Evolutionary conservation across 805 yeast genomes (phyloP).

Genomic region (Wickerhamiella kazuoi): DNA sequence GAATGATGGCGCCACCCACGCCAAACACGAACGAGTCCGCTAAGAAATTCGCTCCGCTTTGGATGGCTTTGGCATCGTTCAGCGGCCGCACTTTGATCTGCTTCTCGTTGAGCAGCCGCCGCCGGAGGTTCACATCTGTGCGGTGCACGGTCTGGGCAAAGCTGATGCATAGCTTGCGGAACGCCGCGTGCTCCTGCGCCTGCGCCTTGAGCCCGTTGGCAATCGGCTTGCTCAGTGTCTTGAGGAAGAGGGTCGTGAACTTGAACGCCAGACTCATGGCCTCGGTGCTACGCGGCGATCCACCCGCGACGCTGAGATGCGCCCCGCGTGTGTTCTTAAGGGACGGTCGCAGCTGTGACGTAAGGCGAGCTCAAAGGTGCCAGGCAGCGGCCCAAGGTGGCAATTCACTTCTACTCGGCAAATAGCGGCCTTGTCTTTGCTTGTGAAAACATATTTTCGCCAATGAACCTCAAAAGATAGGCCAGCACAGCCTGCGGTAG

Average conservation of each 20-base stretch:
- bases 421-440: no score
- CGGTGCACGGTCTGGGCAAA: conserved; percentile 59
- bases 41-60: conserved; percentile 61
- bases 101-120: conserved; percentile 39
- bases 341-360: no score
- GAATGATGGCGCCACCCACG: conserved; percentile 60
- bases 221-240: conserved; percentile 67
- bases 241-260: conserved; percentile 47
- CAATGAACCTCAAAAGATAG: no score
- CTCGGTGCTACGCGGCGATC: no score
- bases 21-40: conserved; percentile 62
- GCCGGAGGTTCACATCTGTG: conserved; percentile 44
- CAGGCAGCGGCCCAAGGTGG: no score
- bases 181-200: conserved; percentile 53
- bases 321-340: no score
- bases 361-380: no score
- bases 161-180: conserved; percentile 42
- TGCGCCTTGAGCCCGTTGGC: conserved; percentile 54
- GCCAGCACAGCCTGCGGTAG: no score
- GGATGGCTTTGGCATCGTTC: conserved; percentile 67
- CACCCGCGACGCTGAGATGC: no score
- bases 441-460: no score
- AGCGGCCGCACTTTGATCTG: conserved; percentile 49
- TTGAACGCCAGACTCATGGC: conserved; percentile 64
- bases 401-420: no score